Conservation (phyloP, 2,329 filamentous ascomycete genomes). For the Trichoderma sp. region DNA sequence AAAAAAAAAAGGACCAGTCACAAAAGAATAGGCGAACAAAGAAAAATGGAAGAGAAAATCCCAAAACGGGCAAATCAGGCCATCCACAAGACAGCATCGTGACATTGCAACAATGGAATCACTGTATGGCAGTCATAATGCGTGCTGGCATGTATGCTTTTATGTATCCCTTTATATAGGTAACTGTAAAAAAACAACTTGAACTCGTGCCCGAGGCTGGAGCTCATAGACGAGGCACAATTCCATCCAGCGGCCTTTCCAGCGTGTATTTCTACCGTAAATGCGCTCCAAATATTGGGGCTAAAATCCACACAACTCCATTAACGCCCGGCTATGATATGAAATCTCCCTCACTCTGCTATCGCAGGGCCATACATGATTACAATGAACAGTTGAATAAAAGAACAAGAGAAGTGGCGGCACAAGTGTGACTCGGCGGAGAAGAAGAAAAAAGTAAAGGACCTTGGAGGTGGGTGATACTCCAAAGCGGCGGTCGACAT, state of each 20-base stretch:
- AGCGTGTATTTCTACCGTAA: background rate
- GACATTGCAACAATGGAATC: background rate
- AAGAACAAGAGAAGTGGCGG: background rate
- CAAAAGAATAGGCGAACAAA: background rate
- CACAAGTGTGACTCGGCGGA: background rate
- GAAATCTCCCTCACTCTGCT: constrained; percentile 25
- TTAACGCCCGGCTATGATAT: constrained; percentile 32
- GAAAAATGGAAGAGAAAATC: background rate
- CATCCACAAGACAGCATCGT: background rate
- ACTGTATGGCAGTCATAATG: background rate
- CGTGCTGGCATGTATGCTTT: background rate
- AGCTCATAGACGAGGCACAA: background rate
- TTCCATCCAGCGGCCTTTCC: constrained; percentile 4
- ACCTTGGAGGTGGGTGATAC: background rate
- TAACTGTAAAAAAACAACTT: background rate
- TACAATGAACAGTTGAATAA: constrained; percentile 19
- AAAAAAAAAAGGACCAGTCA: background rate
- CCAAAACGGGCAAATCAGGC: background rate
- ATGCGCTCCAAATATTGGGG: constrained; percentile 6
- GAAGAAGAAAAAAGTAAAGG: background rate
- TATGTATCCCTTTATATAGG: constrained; percentile 13
- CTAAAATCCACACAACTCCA: constrained; percentile 25
- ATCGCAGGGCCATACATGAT: constrained; percentile 10
- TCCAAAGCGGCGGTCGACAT: background rate
- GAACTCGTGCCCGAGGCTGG: background rate